These are phyloP conservation scores for Aphanomyces euteiches DNA, from an alignment of 352 stramenopile species.

Conservation along the genomic window DNA sequence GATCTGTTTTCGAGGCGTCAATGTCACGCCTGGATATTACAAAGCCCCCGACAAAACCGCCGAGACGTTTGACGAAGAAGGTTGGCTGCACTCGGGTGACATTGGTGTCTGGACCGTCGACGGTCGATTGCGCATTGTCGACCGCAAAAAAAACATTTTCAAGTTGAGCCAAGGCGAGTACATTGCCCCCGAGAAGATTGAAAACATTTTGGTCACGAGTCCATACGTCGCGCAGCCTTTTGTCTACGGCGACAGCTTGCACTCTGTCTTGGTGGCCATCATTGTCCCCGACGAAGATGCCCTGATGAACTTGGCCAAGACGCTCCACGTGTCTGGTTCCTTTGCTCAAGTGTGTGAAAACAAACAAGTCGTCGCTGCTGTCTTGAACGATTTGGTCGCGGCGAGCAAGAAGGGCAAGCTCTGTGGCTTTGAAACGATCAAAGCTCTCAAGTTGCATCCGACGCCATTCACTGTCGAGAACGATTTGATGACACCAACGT, in stretches of 20 bases:
- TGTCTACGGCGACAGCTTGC: conserved; percentile 93
- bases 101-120: conserved; percentile 92
- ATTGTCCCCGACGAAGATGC: conserved; percentile 92
- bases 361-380: conserved; percentile 47
- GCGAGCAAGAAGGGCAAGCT: conserved; percentile 64
- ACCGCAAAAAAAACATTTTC: conserved; percentile 93
- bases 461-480: conserved; percentile 89
- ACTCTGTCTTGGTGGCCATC: conserved; percentile 91
- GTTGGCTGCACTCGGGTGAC: conserved; percentile 98
- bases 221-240: conserved; percentile 91
- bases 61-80: conserved; percentile 90
- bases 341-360: conserved; percentile 31
- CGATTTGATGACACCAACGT: conserved; percentile 92
- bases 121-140: conserved; percentile 86
- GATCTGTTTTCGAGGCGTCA: conserved; percentile 64
- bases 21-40: conserved; percentile 87
- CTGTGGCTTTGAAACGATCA: conserved; percentile 90
- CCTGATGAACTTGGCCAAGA: conserved; percentile 36
- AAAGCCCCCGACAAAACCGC: conserved; percentile 90
- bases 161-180: conserved; percentile 94
- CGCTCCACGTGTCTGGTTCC: conserved; percentile 1
- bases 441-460: conserved; percentile 80
- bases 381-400: conserved; percentile 73
- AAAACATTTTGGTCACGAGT: conserved; percentile 91
- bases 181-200: conserved; percentile 95